Evolutionary conservation across 148 eudicot genomes (phyloP), one percentile per base, ranked within the genome.

Genomic region (Dianthus caryophyllus): DNA sequence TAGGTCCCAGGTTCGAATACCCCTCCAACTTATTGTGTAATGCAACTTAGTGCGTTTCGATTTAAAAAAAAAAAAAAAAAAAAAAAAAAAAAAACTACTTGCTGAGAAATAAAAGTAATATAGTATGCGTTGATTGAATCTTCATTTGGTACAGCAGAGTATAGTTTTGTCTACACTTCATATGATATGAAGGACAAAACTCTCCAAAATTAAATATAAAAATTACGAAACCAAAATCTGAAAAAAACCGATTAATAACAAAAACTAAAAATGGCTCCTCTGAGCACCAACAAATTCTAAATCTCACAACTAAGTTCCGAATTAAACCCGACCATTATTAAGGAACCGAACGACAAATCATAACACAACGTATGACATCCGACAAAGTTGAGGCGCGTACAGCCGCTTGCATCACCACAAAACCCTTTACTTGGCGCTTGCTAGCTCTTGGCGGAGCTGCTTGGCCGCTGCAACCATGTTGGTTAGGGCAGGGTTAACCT

Each of bases 401-500:
- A 36, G 7, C 16, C 39, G 24, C 41, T 58, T n/a, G 31, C 59
- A 36, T 51, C 29, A 16, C 56, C 48, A 64, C 17, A 9, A 51
- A 71, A 14, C 61, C 27, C 22, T 75, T 87, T 79, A 91, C 83
- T 88, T 91, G 64, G 95, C 85, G 5, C 91, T 83, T 63, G 91
- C 91, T 14, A 91, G 91, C 80, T 88, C 84, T 73, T 80, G 71
- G 50, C 97, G 91, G 77, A 91, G 79, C 24, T 55, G 84, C 89
- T 91, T 91, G 75, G 96, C 96, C 22, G 97, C 97, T 7, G 86
- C 77, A 63, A 91, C 97, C 97, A 91, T 83, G 82, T 77, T 74
- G 11, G 72, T 18, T 2, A 91, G 83, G 46, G 97, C 96, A 1
- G 97, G 93, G 77, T 92, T 85, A 39, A 92, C 97, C 71, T 92